phyloP scores from a whole-genome alignment of 805 yeast genomes.

The Yamadazyma ubonensis region DNA sequence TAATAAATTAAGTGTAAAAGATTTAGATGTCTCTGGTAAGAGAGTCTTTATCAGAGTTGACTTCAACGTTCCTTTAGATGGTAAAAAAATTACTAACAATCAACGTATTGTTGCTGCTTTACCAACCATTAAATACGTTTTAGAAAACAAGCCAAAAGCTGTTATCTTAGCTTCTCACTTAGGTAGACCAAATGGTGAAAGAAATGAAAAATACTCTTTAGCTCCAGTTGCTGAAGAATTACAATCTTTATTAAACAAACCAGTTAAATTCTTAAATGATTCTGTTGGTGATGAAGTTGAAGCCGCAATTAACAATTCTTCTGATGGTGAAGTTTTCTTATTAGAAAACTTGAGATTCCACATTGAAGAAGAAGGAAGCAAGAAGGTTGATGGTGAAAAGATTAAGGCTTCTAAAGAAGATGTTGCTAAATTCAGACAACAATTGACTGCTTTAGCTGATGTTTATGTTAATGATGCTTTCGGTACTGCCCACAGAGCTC shows the following conservation, averaged over 20 bases:
- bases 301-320: constrained; percentile 68
- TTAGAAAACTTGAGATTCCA: constrained; percentile 98
- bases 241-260: constrained; percentile 63
- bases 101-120: constrained; percentile 99
- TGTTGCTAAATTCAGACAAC: constrained; percentile 84
- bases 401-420: constrained; percentile 85
- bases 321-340: constrained; percentile 79
- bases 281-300: constrained; percentile 93
- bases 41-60: constrained; percentile 99
- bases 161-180: constrained; percentile 93
- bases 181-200: constrained; percentile 99
- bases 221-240: constrained; percentile 93
- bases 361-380: constrained; percentile 95
- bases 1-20: constrained; percentile 89
- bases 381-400: constrained; percentile 82
- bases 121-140: constrained; percentile 95
- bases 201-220: constrained; percentile 79
- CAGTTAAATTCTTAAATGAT: constrained; percentile 83
- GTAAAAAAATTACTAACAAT: constrained; percentile 96
- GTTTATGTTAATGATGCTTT: constrained; percentile 98
- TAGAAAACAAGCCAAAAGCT: constrained; percentile 87
- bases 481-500: constrained; percentile 99
- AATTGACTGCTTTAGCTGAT: constrained; percentile 90
- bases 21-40: constrained; percentile 81
- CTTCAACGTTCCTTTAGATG: constrained; percentile 93